Evolutionary conservation across 345 rosid species (phyloP).

Genomic region (Toxicodendron radicans): DNA sequence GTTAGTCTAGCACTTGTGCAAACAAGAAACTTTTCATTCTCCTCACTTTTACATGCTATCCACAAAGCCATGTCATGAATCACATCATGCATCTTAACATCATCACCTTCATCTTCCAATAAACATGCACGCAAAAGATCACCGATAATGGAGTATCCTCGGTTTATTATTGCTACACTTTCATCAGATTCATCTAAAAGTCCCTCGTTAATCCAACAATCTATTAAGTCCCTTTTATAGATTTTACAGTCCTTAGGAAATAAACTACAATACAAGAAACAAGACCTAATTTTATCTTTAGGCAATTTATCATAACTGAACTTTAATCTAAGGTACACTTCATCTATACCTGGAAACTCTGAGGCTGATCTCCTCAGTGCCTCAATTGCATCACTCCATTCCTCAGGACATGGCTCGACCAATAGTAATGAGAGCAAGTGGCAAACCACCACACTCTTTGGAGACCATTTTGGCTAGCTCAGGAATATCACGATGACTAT

Average conservation of each 20-base stretch:
- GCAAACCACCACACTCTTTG: not conserved
- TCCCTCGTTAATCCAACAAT: constrained; percentile 29
- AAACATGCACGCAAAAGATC: constrained; percentile 27
- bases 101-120: constrained; percentile 21
- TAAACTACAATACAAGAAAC: constrained; percentile 5
- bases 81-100: constrained; percentile 44
- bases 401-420: not conserved
- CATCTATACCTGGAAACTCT: no score
- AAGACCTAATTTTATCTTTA: not conserved
- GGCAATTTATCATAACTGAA: not conserved
- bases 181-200: constrained; percentile 15
- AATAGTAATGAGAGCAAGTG: not conserved
- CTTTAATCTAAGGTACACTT: not conserved
- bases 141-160: constrained; percentile 39
- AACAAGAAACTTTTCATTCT: constrained; percentile 18
- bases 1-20: constrained; percentile 12
- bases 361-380: not conserved
- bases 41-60: constrained; percentile 24
- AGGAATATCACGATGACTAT: no score
- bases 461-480: not conserved
- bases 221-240: constrained; percentile 4
- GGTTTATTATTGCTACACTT: not conserved
- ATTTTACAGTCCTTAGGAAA: constrained; percentile 25
- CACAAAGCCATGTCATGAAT: constrained; percentile 46
- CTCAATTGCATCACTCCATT: not conserved